Percentiles rank a stretch among this genome's conserved stretches.
Evolutionary conservation across 805 yeast species (phyloP).

Genomic region (Lachancea sp.): DNA sequence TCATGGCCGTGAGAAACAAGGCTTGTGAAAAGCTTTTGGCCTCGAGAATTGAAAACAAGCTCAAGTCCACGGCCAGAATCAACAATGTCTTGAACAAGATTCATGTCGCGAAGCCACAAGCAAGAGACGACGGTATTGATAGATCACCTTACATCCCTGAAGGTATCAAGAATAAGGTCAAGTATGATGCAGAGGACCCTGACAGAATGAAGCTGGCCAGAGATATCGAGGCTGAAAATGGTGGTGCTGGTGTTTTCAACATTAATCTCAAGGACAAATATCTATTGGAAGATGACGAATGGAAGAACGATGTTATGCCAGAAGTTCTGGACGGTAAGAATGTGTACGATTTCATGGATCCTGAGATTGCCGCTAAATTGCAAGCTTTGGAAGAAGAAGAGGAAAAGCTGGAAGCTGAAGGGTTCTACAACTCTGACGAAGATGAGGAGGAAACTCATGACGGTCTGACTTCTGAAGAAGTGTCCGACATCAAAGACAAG

Average conservation of each 20-base stretch:
- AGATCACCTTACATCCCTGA: slow-evolving; percentile 84
- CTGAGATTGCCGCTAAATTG: slow-evolving; percentile 88
- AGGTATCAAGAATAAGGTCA: slow-evolving; percentile 49
- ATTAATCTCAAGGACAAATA: slow-evolving; percentile 90
- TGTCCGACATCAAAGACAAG: slow-evolving; percentile 64
- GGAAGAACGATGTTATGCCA: slow-evolving; percentile 98
- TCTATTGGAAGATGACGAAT: slow-evolving; percentile 87
- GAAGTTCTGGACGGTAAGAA: slow-evolving; percentile 94
- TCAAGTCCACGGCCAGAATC: slow-evolving; percentile 87
- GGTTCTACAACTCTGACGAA: slow-evolving; percentile 87
- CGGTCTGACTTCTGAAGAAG: slow-evolving; percentile 59
- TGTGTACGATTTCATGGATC: slow-evolving; percentile 94
- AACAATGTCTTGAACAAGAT: slow-evolving; percentile 87
- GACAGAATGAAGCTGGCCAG: slow-evolving; percentile 74
- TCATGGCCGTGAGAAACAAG: slow-evolving; percentile 91
- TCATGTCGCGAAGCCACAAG: slow-evolving; percentile 85
- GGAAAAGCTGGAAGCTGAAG: slow-evolving; percentile 86
- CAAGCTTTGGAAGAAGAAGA: slow-evolving; percentile 97
- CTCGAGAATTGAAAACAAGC: slow-evolving; percentile 92
- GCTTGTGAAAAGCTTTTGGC: slow-evolving; percentile 96
- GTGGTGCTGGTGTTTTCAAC: slow-evolving; percentile 98
- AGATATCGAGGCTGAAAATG: slow-evolving; percentile 89
- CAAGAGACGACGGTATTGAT: slow-evolving; percentile 70
- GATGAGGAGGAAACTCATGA: slow-evolving; percentile 62
- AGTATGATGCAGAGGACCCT: slow-evolving; percentile 76